These are phyloP conservation scores for Mortierella sp. DNA, from an alignment of 371 early-diverging fungal species.

Conservation along the genomic window DNA sequence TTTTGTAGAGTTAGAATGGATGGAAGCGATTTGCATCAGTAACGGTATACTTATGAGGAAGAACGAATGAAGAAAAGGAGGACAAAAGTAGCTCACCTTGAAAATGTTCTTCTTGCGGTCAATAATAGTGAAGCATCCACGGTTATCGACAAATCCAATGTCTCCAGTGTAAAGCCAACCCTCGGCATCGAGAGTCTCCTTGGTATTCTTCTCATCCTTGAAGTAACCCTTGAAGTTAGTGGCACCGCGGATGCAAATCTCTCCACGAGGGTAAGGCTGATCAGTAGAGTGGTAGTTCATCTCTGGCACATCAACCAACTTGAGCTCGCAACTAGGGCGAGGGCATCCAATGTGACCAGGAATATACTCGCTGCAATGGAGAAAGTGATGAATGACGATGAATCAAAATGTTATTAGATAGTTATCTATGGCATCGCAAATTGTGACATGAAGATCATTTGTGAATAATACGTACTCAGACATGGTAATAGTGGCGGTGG, in stretches of 20 bases:
- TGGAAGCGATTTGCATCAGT: background rate
- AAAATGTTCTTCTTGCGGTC: slow-evolving; percentile 99
- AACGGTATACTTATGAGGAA: background rate
- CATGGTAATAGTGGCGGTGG: slow-evolving; percentile 67
- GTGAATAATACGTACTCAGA: slow-evolving; percentile 40
- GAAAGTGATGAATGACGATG: background rate
- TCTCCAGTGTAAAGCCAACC: slow-evolving; percentile 97
- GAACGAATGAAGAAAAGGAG: background rate
- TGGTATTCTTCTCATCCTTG: slow-evolving; percentile 91
- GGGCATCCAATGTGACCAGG: slow-evolving; percentile 86
- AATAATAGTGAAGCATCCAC: slow-evolving; percentile 87
- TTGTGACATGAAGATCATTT: background rate
- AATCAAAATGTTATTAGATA: background rate
- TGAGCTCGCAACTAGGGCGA: slow-evolving; percentile 72
- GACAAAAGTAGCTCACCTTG: slow-evolving; percentile 66
- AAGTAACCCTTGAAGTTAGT: slow-evolving; percentile 88
- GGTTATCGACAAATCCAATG: slow-evolving; percentile 84
- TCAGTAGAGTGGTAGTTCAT: slow-evolving; percentile 88
- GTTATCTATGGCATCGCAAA: background rate
- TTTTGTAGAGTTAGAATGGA: background rate
- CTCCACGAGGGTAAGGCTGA: slow-evolving; percentile 86
- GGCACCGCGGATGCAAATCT: slow-evolving; percentile 90
- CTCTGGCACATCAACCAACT: slow-evolving; percentile 93
- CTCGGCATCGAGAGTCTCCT: slow-evolving; percentile 81
- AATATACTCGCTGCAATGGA: slow-evolving; percentile 58